A percentile compares a stretch with the other conserved stretches of the same genome.
Evolutionary conservation across 2,329 filamentous ascomycete species (phyloP).

Genomic region (Periconia sp.): DNA sequence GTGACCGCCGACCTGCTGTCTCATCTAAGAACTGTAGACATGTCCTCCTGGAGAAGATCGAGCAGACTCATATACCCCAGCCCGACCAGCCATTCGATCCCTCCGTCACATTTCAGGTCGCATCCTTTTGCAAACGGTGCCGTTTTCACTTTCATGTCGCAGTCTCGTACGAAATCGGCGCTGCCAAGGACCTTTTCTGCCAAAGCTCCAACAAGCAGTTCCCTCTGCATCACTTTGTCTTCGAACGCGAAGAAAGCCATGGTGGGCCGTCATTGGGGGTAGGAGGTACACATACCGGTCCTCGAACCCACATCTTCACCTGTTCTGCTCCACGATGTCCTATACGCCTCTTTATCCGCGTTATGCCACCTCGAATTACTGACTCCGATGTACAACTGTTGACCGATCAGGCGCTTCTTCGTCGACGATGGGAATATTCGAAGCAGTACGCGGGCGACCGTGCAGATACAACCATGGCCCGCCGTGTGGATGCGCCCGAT

Average conservation of each 20-base stretch:
- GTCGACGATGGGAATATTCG: conserved; percentile 56
- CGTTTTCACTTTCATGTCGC: conserved; percentile 63
- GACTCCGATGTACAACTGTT: conserved; percentile 54
- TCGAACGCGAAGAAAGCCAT: conserved; percentile 20
- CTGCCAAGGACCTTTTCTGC: conserved; percentile 44
- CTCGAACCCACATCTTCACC: conserved; percentile 49
- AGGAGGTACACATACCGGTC: conserved; percentile 19
- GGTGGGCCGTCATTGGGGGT: conserved; percentile 4
- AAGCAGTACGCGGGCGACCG: conserved; percentile 56
- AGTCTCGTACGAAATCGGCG: conserved; percentile 53
- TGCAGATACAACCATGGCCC: conserved; percentile 54
- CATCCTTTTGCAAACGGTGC: conserved; percentile 64
- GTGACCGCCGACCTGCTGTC: conserved; percentile 28
- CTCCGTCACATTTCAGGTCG: conserved; percentile 56
- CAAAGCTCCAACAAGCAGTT: conserved; percentile 47
- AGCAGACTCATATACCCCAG: conserved; percentile 54
- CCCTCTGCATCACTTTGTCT: conserved; percentile 64
- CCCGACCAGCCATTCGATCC: conserved; percentile 44
- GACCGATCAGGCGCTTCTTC: conserved; percentile 55
- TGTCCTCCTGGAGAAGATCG: conserved; percentile 58
- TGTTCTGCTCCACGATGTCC: conserved; percentile 63
- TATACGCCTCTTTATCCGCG: conserved; percentile 54
- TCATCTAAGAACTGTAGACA: conserved; percentile 58
- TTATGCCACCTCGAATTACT: conserved; percentile 56
- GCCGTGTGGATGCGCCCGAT: conserved; percentile 57